Evolutionary conservation across 2,329 filamentous ascomycete genomes (phyloP).

Genomic region (Pyricularia grisea): DNA sequence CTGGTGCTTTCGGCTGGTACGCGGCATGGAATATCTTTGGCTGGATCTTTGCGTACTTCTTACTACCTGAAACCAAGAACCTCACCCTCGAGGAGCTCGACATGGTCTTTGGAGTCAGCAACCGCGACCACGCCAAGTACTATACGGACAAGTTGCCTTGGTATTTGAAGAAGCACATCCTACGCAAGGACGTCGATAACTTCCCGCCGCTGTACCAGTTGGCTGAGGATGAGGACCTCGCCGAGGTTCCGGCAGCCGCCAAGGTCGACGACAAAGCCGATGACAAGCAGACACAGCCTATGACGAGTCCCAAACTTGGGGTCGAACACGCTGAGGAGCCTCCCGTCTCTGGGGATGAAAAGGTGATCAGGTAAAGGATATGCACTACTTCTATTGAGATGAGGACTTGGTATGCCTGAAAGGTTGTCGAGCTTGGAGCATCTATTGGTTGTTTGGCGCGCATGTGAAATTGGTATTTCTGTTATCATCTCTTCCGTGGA

Average conservation of each 20-base stretch:
- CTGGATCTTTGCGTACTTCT: conserved; percentile 27
- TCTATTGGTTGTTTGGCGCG: no score
- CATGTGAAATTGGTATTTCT: not conserved
- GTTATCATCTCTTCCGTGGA: not conserved
- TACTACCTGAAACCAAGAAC: conserved; percentile 25
- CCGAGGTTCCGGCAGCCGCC: conserved; percentile 6
- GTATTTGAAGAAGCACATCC: conserved; percentile 3
- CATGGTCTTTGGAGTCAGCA: conserved; percentile 18
- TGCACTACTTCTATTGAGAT: not conserved
- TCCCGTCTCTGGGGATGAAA: not conserved
- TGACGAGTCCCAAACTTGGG: not conserved
- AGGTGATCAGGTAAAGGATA: not conserved
- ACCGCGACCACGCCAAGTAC: conserved; percentile 4
- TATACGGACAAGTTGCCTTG: conserved; percentile 3
- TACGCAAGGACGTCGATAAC: conserved; percentile 1
- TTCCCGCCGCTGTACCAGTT: conserved; percentile 2
- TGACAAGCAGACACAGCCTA: not conserved
- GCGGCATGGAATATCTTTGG: conserved; percentile 33
- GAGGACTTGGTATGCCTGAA: no score
- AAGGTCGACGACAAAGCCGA: not conserved
- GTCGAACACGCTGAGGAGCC: not conserved
- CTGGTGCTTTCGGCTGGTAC: conserved; percentile 38
- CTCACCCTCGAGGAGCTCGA: conserved; percentile 27
- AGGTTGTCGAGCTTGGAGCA: no score
- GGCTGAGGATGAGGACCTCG: not conserved